Base-by-base conservation (phyloP, 805 yeast genomes). In the Yamadazyma phyllophila region DNA sequence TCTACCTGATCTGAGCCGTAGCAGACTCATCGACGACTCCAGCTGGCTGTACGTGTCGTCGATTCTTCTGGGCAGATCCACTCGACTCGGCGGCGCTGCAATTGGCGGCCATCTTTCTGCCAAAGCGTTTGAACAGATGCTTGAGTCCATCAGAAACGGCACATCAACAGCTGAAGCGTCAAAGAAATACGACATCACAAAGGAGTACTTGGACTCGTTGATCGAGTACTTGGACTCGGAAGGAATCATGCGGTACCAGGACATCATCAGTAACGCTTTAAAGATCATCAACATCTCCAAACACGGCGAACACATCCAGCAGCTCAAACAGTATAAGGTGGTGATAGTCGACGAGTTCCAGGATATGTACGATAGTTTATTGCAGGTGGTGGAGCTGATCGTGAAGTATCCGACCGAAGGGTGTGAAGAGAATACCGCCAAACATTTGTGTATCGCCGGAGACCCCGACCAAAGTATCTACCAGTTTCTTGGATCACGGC, bases 281-380 rank as follows among this genome's bases (percentile, higher is more conserved):
- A 45, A 51, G 2, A 43, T 70, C 20, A 49, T 77, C 52, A 41
- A 65, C 1, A n/a, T 38, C 3, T 54, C 71, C 2, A 14, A 7
- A 7, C 10, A 13, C 4, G 26, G 26, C 14, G 20, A 41, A 16
- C 35, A 26, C 1, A 40, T 51, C 11, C 55, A 43, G 5, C 45
- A 58, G 29, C 39, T 71, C 34, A 49, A 52, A 5, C 50, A 53
- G 11, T 63, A 61, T 44, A 62, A 59, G 41, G 69, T 60, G 1
- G 69, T 83, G 0, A 60, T 86, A 1, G 81, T 85, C 10, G 92
- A 86, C 63, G 92, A 86, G 58, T 82, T 81, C 55, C 92, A 86
- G 58, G 92, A 86, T 60, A 70, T 85, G 58, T 78, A 81, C 50
- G 74, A 76, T 0, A 69, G 68, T 8, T 62, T 84, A 15, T 54